These are phyloP conservation scores for Porodaedalea pini DNA, from an alignment of 1,284 basidiomycete species.

Conservation along the genomic window DNA sequence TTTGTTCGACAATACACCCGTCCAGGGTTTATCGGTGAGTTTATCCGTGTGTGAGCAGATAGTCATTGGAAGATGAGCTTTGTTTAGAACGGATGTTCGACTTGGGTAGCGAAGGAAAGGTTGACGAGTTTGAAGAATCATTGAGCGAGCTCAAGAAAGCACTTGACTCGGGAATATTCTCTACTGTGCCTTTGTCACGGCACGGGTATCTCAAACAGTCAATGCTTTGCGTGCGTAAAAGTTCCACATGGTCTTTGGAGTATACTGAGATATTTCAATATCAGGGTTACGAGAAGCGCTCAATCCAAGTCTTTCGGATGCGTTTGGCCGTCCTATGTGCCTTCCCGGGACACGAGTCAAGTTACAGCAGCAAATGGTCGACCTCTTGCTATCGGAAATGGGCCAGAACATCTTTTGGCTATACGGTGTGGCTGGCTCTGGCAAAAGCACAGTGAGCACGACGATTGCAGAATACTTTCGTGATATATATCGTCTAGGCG, in stretches of 20 bases:
- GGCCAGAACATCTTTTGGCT: not conserved
- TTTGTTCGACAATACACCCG: not conserved
- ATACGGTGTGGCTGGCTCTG: slow-evolving; percentile 16
- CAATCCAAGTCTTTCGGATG: not conserved
- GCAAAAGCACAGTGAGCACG: slow-evolving; percentile 26
- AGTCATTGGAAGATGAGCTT: not conserved
- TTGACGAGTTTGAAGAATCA: not conserved
- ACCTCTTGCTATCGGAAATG: not conserved
- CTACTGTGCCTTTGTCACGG: not conserved
- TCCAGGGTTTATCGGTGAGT: not conserved
- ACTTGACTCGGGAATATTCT: not conserved
- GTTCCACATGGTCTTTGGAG: not conserved
- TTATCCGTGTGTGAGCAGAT: not conserved
- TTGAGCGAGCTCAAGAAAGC: not conserved
- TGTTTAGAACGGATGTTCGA: not conserved
- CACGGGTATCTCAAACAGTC: not conserved
- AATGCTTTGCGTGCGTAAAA: not conserved
- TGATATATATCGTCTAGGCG: slow-evolving; percentile 22
- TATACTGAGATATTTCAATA: not conserved
- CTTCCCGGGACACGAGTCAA: not conserved
- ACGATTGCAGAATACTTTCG: slow-evolving; percentile 23
- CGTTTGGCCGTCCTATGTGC: not conserved
- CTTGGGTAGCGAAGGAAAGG: not conserved
- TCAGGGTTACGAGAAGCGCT: not conserved
- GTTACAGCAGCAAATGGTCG: not conserved